Conservation (phyloP, 305 asterid species). For the Rubia balearica region DNA sequence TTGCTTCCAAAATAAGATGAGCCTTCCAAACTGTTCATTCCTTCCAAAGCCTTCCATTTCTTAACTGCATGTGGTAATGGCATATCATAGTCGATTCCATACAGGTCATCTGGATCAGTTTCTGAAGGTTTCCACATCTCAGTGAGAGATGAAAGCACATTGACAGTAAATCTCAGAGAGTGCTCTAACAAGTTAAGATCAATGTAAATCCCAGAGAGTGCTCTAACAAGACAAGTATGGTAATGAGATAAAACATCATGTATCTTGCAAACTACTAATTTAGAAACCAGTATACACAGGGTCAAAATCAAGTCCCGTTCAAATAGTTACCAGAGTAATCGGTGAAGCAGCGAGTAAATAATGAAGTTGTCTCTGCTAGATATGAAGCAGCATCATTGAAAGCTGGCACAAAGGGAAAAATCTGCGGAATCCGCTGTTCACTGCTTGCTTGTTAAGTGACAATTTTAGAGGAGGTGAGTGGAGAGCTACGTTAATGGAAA, state of each 20-base stretch:
- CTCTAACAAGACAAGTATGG: neutral
- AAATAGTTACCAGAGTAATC: conserved; percentile 45
- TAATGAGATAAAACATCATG: neutral
- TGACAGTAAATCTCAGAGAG: conserved; percentile 29
- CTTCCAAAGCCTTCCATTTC: conserved; percentile 95
- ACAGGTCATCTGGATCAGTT: conserved; percentile 69
- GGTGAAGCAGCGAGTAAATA: conserved; percentile 73
- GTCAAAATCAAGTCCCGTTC: neutral
- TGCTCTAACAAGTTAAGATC: no score
- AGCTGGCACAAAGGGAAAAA: conserved; percentile 67
- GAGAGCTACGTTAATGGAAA: neutral
- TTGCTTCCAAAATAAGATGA: conserved; percentile 47
- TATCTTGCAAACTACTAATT: neutral
- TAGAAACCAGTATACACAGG: neutral
- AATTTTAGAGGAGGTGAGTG: neutral
- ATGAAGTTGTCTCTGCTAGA: conserved; percentile 72
- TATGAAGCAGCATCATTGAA: conserved; percentile 78
- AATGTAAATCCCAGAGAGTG: neutral
- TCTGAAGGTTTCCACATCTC: conserved; percentile 94
- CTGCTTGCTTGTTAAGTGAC: conserved; percentile 41
- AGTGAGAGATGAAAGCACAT: conserved; percentile 70
- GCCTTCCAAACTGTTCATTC: conserved; percentile 53
- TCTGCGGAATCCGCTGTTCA: conserved; percentile 66
- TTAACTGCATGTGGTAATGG: conserved; percentile 81
- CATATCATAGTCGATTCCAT: conserved; percentile 86